These are phyloP conservation scores for Kodamaea restingae DNA, from an alignment of 805 yeast species.

Conservation along the genomic window DNA sequence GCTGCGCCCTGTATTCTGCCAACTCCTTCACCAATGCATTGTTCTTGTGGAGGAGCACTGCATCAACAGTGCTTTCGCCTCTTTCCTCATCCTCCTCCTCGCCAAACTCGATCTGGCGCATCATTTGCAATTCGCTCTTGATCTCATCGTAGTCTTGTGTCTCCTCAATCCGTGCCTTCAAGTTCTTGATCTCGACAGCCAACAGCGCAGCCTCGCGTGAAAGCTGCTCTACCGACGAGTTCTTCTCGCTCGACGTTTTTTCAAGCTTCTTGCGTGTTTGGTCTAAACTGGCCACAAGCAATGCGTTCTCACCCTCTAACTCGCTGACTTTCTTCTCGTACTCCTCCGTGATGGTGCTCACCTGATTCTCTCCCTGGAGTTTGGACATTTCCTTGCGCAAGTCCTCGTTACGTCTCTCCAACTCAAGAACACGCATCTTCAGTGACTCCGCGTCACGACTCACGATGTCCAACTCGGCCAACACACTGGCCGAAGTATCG, in stretches of 20 bases:
- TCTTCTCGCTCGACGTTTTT: conserved; percentile 18
- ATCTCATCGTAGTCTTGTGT: conserved; percentile 76
- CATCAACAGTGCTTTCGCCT: conserved; percentile 41
- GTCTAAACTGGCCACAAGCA: conserved; percentile 55
- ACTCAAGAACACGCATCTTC: conserved; percentile 60
- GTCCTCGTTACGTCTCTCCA: conserved; percentile 76
- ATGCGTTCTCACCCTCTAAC: conserved; percentile 66
- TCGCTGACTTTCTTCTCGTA: conserved; percentile 47
- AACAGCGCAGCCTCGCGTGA: conserved; percentile 46
- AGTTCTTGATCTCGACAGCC: conserved; percentile 45
- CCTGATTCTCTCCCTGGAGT: conserved; percentile 46
- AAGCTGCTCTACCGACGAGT: conserved; percentile 34
- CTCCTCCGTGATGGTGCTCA: conserved; percentile 35
- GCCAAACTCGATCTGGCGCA: conserved; percentile 76
- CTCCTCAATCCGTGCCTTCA: conserved; percentile 47
- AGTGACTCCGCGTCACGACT: conserved; percentile 71
- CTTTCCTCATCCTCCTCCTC: conserved; percentile 29
- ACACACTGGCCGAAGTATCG: conserved; percentile 31
- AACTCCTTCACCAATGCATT: conserved; percentile 68
- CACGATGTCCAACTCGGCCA: conserved; percentile 60
- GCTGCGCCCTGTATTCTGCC: conserved; percentile 59
- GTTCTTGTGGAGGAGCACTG: conserved; percentile 64
- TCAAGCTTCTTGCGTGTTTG: conserved; percentile 37
- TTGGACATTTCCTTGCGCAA: conserved; percentile 61
- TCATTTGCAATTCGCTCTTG: conserved; percentile 67